Percentiles rank a stretch among this genome's conserved stretches.
These are phyloP conservation scores for Diplodia seriata DNA, from an alignment of 2,329 filamentous ascomycete species.

Conservation along the genomic window DNA sequence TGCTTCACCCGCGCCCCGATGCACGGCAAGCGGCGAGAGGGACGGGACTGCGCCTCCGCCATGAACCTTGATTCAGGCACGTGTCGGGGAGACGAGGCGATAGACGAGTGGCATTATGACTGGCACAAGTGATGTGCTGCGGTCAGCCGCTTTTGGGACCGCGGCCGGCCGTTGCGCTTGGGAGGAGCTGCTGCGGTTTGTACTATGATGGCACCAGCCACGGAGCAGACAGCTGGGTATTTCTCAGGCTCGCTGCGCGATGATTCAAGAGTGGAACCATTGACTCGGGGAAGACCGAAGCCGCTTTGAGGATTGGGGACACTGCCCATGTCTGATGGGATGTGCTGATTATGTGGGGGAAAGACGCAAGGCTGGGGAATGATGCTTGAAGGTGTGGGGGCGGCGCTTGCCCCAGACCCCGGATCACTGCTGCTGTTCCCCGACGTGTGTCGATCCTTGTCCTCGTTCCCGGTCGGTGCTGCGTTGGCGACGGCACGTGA, in stretches of 20 bases:
- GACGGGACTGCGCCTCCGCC: conserved; percentile 24
- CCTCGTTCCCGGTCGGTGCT: background rate
- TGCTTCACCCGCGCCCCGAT: background rate
- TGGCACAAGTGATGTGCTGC: conserved; percentile 14
- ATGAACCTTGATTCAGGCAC: conserved; percentile 5
- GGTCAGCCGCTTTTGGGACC: conserved; percentile 14
- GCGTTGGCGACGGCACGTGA: conserved; percentile 18
- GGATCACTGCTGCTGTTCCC: conserved; percentile 7
- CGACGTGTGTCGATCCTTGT: conserved; percentile 11
- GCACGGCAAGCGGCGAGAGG: background rate
- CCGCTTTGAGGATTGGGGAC: background rate
- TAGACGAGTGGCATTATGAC: conserved; percentile 15
- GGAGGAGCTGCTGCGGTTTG: conserved; percentile 10
- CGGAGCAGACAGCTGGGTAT: background rate
- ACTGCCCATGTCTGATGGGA: too few species aligned
- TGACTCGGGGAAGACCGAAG: background rate
- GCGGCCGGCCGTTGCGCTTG: background rate
- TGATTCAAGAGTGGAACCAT: background rate
- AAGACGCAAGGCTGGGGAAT: conserved; percentile 6
- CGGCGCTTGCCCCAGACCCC: conserved; percentile 20
- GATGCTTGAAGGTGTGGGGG: conserved; percentile 4
- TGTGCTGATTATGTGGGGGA: background rate
- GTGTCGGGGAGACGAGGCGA: background rate
- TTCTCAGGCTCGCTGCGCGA: background rate
- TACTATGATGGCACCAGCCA: background rate